Percentiles rank a stretch among this genome's conserved stretches.
Conservation (phyloP, 1,139 yeast genomes). For the Waltiozyma sp. region DNA sequence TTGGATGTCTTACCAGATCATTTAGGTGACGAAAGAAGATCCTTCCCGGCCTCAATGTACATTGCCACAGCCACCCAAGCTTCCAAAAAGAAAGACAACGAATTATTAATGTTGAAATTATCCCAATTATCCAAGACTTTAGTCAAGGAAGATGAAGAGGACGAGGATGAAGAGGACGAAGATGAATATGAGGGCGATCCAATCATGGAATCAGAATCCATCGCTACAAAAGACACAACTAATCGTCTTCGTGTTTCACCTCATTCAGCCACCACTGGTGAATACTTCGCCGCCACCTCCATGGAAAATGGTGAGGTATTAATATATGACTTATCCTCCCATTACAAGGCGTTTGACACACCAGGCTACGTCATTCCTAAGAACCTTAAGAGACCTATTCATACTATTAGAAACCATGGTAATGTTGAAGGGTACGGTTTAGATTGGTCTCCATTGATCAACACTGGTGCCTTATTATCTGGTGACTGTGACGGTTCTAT, state of each 20-base stretch:
- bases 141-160: conserved; percentile 65
- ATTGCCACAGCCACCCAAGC: conserved; percentile 95
- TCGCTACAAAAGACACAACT: conserved; percentile 74
- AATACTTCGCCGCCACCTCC: conserved; percentile 81
- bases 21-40: conserved; percentile 80
- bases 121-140: conserved; percentile 77
- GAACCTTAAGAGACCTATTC: conserved; percentile 64
- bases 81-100: conserved; percentile 74
- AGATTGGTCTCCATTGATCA: conserved; percentile 88
- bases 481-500: conserved; percentile 88
- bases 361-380: conserved; percentile 83
- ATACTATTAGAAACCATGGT: conserved; percentile 85
- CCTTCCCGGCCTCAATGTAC: conserved; percentile 80
- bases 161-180: conserved; percentile 58
- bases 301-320: conserved; percentile 84
- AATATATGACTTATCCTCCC: conserved; percentile 73
- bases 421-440: conserved; percentile 94
- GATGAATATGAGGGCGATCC: conserved; percentile 71
- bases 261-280: conserved; percentile 63
- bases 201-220: conserved; percentile 68
- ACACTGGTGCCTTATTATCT: conserved; percentile 70
- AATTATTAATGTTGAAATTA: conserved; percentile 72
- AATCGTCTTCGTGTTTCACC: conserved; percentile 85
- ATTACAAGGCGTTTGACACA: conserved; percentile 70
- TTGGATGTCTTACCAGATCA: conserved; percentile 81